phyloP scores from a whole-genome alignment of 306 rosid species.

The Prinsepia uniflora region DNA sequence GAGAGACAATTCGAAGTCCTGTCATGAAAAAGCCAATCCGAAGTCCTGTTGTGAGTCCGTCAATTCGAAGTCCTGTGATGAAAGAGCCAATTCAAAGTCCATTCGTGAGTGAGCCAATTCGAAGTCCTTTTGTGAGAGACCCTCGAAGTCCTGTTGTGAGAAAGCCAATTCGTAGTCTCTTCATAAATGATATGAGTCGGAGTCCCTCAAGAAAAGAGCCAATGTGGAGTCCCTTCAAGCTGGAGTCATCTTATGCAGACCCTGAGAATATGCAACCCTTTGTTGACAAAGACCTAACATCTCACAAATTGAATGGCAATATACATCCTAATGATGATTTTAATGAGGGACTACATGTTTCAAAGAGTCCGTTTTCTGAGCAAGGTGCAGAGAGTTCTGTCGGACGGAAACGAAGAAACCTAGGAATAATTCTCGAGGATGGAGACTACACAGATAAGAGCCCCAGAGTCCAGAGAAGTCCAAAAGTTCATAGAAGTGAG shows the following conservation, averaged over 20 bases:
- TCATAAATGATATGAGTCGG: conserved; percentile 15
- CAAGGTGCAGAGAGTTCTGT: conserved; percentile 37
- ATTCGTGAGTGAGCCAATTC: conserved; percentile 16
- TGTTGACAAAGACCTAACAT: conserved; percentile 21
- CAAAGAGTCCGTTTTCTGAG: conserved; percentile 30
- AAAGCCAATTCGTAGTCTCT: conserved; percentile 22
- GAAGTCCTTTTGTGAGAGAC: conserved; percentile 23
- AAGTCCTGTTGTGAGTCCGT: conserved; percentile 20
- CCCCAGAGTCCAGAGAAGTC: conserved; percentile 32
- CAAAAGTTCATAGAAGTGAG: conserved; percentile 36
- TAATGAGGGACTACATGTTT: conserved; percentile 25
- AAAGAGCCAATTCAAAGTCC: conserved; percentile 24
- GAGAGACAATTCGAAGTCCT: conserved; percentile 29
- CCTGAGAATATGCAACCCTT: conserved; percentile 20
- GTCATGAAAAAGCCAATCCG: conserved; percentile 30
- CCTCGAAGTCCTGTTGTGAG: conserved; percentile 17
- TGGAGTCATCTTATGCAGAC: conserved; percentile 28
- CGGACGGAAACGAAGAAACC: conserved; percentile 56
- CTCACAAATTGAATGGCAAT: conserved; percentile 31
- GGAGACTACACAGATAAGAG: conserved; percentile 32
- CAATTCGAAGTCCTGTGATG: neutral
- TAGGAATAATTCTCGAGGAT: conserved; percentile 24
- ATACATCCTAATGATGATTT: conserved; percentile 26
- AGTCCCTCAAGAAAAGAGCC: conserved; percentile 33
- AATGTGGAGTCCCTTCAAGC: conserved; percentile 30